phyloP scores from a whole-genome alignment of 108 stramenopile genomes.

The Skeletonema potamos region DNA sequence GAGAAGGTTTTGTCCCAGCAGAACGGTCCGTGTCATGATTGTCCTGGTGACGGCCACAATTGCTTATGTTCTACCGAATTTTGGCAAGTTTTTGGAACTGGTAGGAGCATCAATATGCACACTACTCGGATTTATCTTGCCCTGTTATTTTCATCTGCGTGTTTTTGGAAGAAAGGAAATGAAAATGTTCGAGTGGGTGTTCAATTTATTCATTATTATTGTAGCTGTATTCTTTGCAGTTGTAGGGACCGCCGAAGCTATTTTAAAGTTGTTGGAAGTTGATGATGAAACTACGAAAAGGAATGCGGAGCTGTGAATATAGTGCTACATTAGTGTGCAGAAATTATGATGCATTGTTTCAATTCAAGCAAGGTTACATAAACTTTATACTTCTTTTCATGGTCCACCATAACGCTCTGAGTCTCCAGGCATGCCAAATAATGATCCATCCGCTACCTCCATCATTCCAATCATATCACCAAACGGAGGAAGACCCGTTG shows the following conservation, averaged over 20 bases:
- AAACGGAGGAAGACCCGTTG: slow-evolving; percentile 76
- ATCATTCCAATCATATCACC: slow-evolving; percentile 61
- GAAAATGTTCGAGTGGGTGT: slow-evolving; percentile 30
- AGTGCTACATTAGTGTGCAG: background rate
- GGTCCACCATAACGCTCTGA: slow-evolving; percentile 30
- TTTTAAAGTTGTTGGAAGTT: slow-evolving; percentile 37
- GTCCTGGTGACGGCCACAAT: slow-evolving; percentile 59
- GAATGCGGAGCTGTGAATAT: background rate
- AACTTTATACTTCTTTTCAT: too few species aligned
- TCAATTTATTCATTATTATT: slow-evolving; percentile 53
- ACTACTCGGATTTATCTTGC: slow-evolving; percentile 72
- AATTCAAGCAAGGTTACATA: background rate
- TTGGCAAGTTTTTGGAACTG: slow-evolving; percentile 71
- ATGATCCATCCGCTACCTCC: slow-evolving; percentile 75
- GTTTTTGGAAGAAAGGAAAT: slow-evolving; percentile 55
- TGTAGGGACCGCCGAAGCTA: slow-evolving; percentile 55
- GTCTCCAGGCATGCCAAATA: slow-evolving; percentile 21
- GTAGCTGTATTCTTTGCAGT: slow-evolving; percentile 62
- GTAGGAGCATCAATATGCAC: slow-evolving; percentile 79
- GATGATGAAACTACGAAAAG: slow-evolving; percentile 1
- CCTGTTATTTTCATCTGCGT: slow-evolving; percentile 63
- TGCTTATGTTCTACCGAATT: slow-evolving; percentile 66
- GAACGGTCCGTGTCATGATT: slow-evolving; percentile 34
- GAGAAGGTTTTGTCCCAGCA: slow-evolving; percentile 8
- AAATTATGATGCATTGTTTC: background rate